Base-by-base conservation (phyloP, 192 early-diverging fungal species). In the Backusella morwellensis region DNA sequence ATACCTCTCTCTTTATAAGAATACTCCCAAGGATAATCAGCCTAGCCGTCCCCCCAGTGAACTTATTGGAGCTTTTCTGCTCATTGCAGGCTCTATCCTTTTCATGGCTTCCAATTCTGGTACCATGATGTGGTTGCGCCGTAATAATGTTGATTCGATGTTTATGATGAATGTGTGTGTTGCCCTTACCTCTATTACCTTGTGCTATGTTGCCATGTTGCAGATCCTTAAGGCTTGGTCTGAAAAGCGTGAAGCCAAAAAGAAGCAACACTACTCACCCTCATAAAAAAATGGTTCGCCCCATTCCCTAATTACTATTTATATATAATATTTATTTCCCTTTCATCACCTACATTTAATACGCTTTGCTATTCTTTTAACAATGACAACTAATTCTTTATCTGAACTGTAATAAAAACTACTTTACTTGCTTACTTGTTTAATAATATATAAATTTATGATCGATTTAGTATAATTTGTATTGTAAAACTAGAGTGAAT, bases 41-140 rank as follows among this genome's bases (percentile, higher is more conserved):
- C 81, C 81, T 2, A 42, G 66, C 1, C 77, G 81, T 14, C 81
- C 81, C 17, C 81, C 81, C 4, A 76, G 67, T 36, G 81, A 82
- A 67, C 41, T 74, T 0, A 3, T 82, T 8, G 77, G 81, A 38
- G 77, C 81, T 9, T 82, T 82, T 66, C 72, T 67, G 12, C 14
- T 82, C 12, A 74, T 79, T 34, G 77, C 77, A 38, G 81, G 81
- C 0, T 68, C 73, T 19, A 82, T 82, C 17, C 47, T 82, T 11
- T 82, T 82, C 50, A 82, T 82, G 81, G 81, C 81, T 19, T 82
- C 81, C 68, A 78, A 82, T n/a, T 26, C 77, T 14, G 81, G 81
- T 8, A 82, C 81, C 6, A 69, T 82, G 71, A 47, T 23, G 7
- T 82, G 81, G 81, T 4, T 82, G 26, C 74, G 74, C 23, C 70